Percentiles rank a stretch among this genome's conserved stretches.
Conservation (phyloP, 805 yeast species). For the Ogataea glucozyma region DNA sequence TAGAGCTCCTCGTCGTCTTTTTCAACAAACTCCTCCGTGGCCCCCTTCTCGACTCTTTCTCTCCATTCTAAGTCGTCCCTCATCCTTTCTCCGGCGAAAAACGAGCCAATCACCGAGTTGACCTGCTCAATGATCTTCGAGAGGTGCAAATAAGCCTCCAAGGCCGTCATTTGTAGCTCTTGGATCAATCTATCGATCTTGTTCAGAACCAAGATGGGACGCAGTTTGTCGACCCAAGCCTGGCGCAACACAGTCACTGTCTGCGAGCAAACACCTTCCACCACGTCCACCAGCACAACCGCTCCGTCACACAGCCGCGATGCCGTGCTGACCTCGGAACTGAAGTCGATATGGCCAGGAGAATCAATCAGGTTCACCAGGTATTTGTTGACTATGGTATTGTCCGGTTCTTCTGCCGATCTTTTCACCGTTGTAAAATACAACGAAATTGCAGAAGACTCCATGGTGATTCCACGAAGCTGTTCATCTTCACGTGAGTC, state of each 20-base stretch:
- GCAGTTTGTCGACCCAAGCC: conserved; percentile 90
- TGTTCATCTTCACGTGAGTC: conserved; percentile 97
- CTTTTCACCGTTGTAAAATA: conserved; percentile 69
- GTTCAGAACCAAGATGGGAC: conserved; percentile 85
- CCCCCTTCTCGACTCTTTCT: conserved; percentile 55
- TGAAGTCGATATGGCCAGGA: conserved; percentile 98
- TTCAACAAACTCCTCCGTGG: conserved; percentile 60
- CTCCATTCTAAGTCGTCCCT: conserved; percentile 80
- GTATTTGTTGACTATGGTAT: conserved; percentile 62
- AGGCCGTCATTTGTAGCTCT: conserved; percentile 79
- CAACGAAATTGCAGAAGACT: conserved; percentile 91
- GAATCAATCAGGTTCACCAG: conserved; percentile 92
- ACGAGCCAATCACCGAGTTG: conserved; percentile 90
- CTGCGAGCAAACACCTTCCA: conserved; percentile 98
- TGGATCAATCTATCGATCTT: conserved; percentile 84
- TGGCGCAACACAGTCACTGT: conserved; percentile 93
- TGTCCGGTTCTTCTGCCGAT: conserved; percentile 17
- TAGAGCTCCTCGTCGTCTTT: conserved; percentile 79
- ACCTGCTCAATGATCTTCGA: conserved; percentile 85
- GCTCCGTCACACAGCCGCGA: conserved; percentile 97
- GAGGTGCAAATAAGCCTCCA: conserved; percentile 83
- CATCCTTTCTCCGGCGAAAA: conserved; percentile 91
- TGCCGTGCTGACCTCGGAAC: conserved; percentile 94
- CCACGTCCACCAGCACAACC: conserved; percentile 90
- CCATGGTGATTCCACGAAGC: conserved; percentile 96